phyloP scores from a whole-genome alignment of 2,329 filamentous ascomycete species.

The Dactylellina leptospora region DNA sequence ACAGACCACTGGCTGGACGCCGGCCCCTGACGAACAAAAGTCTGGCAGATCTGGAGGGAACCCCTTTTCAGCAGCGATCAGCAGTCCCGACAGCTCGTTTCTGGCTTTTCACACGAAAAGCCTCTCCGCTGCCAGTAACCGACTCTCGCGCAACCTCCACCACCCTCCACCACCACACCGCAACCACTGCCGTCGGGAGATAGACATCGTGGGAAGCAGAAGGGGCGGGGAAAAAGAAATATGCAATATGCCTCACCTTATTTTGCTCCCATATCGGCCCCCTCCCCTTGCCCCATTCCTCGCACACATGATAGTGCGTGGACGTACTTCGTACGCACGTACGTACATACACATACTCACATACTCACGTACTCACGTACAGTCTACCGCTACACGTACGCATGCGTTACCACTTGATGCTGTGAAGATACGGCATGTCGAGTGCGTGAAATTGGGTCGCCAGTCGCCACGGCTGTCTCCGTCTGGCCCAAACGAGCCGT shows the following conservation, averaged over 20 bases:
- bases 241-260: background rate
- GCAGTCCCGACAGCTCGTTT: constrained; percentile 53
- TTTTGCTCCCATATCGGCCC: too few species aligned
- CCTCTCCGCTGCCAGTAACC: constrained; percentile 53
- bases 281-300: too few species aligned
- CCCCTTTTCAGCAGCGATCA: constrained; percentile 54
- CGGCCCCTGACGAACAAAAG: constrained; percentile 6
- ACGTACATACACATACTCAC: too few species aligned
- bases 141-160: constrained; percentile 45
- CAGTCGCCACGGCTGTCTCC: background rate
- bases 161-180: background rate
- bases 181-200: constrained; percentile 22
- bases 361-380: too few species aligned
- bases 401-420: too few species aligned
- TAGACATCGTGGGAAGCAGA: constrained; percentile 16
- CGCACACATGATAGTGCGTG: too few species aligned
- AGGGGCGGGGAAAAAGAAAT: background rate
- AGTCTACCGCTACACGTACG: too few species aligned
- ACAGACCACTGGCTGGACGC: background rate
- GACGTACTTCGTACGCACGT: too few species aligned
- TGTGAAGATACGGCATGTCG: too few species aligned
- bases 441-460: background rate
- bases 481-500: background rate
- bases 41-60: constrained; percentile 33
- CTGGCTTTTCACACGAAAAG: constrained; percentile 48